Base-by-base conservation (phyloP, 805 yeast genomes). In the Pichia occidentalis region DNA sequence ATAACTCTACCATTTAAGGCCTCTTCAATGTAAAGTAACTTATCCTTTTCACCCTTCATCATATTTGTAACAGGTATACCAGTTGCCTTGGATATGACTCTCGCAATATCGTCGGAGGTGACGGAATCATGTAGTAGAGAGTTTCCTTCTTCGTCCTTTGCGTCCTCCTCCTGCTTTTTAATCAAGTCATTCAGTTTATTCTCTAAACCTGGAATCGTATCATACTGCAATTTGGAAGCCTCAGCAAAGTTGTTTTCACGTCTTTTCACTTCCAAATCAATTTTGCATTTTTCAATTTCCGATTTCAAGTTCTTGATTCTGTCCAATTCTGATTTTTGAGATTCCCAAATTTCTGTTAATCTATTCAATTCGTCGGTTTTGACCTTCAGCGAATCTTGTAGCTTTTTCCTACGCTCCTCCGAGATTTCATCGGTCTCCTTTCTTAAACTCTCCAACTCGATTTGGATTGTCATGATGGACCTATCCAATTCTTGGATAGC, bases 31-130 rank as follows among this genome's bases (percentile, higher is more conserved):
- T 71, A 82, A 37, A 90, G 59, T 37, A 90, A 69, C 57, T 88
- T 81, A 56, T 90, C 97, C 62, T 85, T 86, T 56, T 90, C 98
- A 33, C 97, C 97, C 59, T 84, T 84, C 80, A 92, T 71, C 49
- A 90, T 76, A 23, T 87, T 84, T 49, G 80, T 85, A 18, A 85
- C 85, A 6, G 98, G 98, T 30, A 90, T 87, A 26, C 97, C 97
- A 0, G 98, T 90, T 82, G 92, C 87, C 47, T 86, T 79, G 11
- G 95, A 81, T 10, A 90, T 83, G 6, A 90, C 98, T 44, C 77
- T 71, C 0, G 97, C 94, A 49, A 90, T 92, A 60, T 90, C 98
- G 48, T 88, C 95, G 2, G 95, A 73, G 0, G 96, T 84, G 4
- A 90, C 97, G 0, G 95, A 77, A 49, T 92, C 98, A 60, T 90